phyloP scores from a whole-genome alignment of 164 flowering plant genomes.

The Aristolochia californica region DNA sequence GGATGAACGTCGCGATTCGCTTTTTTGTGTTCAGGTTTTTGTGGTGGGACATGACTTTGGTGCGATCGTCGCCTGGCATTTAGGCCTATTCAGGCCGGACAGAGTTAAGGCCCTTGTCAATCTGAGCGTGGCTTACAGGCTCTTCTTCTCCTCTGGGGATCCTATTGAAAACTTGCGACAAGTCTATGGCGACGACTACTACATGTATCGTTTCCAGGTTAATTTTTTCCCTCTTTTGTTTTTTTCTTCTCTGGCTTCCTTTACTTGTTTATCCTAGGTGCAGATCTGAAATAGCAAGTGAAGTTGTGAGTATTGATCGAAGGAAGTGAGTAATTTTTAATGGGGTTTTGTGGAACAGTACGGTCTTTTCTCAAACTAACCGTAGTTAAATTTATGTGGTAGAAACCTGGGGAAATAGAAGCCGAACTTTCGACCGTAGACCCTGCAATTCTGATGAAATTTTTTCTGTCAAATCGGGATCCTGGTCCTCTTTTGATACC shows the following conservation, averaged over 20 bases:
- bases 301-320: not conserved
- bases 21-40: not conserved
- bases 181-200: conserved; percentile 57
- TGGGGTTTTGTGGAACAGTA: not conserved
- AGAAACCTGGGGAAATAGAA: conserved; percentile 52
- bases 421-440: conserved; percentile 34
- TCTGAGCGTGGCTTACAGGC: conserved; percentile 40
- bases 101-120: conserved; percentile 60
- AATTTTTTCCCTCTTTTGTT: too few relatives aligned
- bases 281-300: not conserved
- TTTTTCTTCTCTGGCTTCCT: not conserved
- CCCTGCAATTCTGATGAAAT: conserved; percentile 31
- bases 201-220: conserved; percentile 76
- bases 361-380: not conserved
- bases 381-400: not conserved
- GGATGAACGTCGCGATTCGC: too few relatives aligned
- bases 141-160: conserved; percentile 31
- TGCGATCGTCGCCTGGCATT: conserved; percentile 56
- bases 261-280: not conserved
- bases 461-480: conserved; percentile 18
- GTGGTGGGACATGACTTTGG: conserved; percentile 14
- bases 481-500: conserved; percentile 28
- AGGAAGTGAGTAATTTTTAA: not conserved
- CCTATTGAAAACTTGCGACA: conserved; percentile 25
- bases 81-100: conserved; percentile 64